Conservation (phyloP, 257 asterid genomes). For the Penstemon barbatus region DNA sequence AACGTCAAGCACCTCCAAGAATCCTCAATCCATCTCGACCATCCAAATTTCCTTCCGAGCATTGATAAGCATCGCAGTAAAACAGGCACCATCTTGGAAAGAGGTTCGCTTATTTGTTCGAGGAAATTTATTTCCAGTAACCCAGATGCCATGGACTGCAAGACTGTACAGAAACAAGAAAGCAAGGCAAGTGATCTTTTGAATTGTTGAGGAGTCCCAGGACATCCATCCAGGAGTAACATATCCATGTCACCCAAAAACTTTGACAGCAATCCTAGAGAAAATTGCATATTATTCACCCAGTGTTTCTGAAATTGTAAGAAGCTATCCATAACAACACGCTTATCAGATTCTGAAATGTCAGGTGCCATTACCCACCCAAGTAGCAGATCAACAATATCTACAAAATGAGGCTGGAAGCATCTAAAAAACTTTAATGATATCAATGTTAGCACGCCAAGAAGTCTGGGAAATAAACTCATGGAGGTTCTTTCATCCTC, state of each 20-base stretch:
- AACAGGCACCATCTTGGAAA: constrained; percentile 81
- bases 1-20: constrained; percentile 98
- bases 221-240: constrained; percentile 85
- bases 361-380: constrained; percentile 98
- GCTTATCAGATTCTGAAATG: constrained; percentile 71
- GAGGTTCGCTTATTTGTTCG: constrained; percentile 80
- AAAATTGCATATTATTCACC: constrained; percentile 96
- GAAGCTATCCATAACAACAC: constrained; percentile 90
- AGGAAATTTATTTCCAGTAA: constrained; percentile 90
- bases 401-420: constrained; percentile 95
- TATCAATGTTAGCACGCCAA: constrained; percentile 69
- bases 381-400: constrained; percentile 92
- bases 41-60: constrained; percentile 89
- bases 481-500: constrained; percentile 96
- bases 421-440: constrained; percentile 86
- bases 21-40: constrained; percentile 95
- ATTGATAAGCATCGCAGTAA: constrained; percentile 75
- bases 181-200: constrained; percentile 76
- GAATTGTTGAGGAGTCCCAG: constrained; percentile 78
- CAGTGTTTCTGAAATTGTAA: constrained; percentile 96
- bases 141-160: constrained; percentile 96
- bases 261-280: constrained; percentile 83
- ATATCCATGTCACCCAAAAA: constrained; percentile 95
- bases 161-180: constrained; percentile 85
- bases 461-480: constrained; percentile 73